Base-by-base conservation (phyloP, 2,329 filamentous ascomycete genomes). In the Cladosporium sp. region DNA sequence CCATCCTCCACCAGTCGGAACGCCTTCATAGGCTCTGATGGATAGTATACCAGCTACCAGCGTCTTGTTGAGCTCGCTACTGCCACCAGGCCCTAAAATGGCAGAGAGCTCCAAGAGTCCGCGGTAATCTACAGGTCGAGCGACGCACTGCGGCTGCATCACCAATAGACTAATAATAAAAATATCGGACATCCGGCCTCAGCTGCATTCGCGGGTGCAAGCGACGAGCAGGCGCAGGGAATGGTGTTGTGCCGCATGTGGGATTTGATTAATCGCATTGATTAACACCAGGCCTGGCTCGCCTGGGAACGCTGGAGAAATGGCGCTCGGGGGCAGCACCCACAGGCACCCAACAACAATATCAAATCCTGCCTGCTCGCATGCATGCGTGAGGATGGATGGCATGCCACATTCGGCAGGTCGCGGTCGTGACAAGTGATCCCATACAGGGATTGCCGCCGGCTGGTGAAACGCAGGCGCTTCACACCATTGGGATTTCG, bases 321-420 rank as follows among this genome's bases (percentile, higher is more conserved):
- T 27, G 5, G 9, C 9, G 22, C 5, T 27, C 4, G 22, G 32
- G 13, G 11, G 32, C 13, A 34, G 4, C 6, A 13, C 32, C 32
- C 13, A n/a, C n/a, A n/a, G n/a, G n/a, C n/a, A n/a, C n/a, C n/a
- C n/a, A n/a, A n/a, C n/a, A n/a, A n/a, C n/a, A n/a, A n/a, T n/a
- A n/a, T n/a, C n/a, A n/a, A n/a, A n/a, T n/a, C n/a, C n/a, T n/a
- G n/a, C n/a, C n/a, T 12, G 32, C 11, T 4, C 13, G 6, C 32
- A 42, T 19, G 42, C 44, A 40, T 48, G 45, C 45, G 41, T 18
- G 45, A 36, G 24, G 40, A 37, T 41, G 45, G 45, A 48, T 20
- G 27, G 27, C 27, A 27, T 41, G 4, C 45, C 45, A 13, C 18
- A 48, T 41, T 8, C 37, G 45, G 45, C 38, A 48, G 45, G 37